Evolutionary conservation across 441 rosid species (phyloP).

Genomic region (Jatropha multifida): DNA sequence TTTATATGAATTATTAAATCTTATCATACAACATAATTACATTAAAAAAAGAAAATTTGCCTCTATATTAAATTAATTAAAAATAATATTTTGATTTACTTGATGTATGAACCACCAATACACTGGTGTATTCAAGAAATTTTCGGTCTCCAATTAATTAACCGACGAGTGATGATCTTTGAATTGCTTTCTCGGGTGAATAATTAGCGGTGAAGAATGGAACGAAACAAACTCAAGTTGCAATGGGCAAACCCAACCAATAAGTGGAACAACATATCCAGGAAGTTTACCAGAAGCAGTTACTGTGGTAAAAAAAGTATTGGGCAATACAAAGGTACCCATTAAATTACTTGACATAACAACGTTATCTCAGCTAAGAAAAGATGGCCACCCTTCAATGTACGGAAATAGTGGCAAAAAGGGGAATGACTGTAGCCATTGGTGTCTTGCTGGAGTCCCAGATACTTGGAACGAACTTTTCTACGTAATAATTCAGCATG

Average conservation of each 20-base stretch:
- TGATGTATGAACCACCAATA: no score
- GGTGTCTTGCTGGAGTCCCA: constrained; percentile 56
- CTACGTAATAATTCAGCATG: constrained; percentile 16
- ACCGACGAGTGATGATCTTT: not conserved
- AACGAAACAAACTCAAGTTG: constrained; percentile 27
- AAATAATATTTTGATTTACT: no score
- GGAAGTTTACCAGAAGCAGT: constrained; percentile 26
- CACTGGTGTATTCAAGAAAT: no score
- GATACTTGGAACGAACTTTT: constrained; percentile 52
- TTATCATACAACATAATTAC: no score
- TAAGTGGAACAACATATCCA: constrained; percentile 35
- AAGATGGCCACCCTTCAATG: constrained; percentile 48
- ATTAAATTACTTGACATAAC: constrained; percentile 42
- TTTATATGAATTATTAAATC: no score
- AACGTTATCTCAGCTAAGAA: constrained; percentile 40
- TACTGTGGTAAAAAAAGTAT: constrained; percentile 25
- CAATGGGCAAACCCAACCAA: constrained; percentile 32
- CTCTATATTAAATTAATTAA: no score
- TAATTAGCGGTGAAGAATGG: constrained; percentile 42
- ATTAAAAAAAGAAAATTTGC: no score
- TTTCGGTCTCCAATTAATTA: not conserved
- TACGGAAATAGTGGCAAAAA: constrained; percentile 26
- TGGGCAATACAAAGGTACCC: constrained; percentile 17
- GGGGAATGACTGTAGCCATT: constrained; percentile 56
- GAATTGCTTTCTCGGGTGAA: not conserved